Conservation (phyloP, 257 asterid species). For the Scutellaria barbata region DNA sequence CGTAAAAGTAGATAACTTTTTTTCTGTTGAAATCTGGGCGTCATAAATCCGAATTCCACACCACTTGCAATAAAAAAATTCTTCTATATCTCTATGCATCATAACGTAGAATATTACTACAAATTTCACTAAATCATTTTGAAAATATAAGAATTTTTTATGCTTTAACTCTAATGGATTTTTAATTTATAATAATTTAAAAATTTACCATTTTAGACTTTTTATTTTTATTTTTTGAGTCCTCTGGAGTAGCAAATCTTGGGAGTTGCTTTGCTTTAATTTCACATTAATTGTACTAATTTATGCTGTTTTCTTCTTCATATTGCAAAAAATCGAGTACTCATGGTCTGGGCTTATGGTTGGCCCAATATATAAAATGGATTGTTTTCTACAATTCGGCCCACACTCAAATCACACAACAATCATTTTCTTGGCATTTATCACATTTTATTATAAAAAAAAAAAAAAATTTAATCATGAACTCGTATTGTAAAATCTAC, state of each 20-base stretch:
- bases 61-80: not conserved
- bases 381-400: not conserved
- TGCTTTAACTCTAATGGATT: too few species aligned
- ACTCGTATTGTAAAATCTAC: too few species aligned
- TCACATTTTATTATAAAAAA: too few species aligned
- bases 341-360: slow-evolving; percentile 9
- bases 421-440: too few species aligned
- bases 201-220: too few species aligned
- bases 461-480: too few species aligned
- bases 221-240: too few species aligned
- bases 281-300: not conserved
- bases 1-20: too few species aligned
- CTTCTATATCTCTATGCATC: not conserved
- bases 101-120: not conserved
- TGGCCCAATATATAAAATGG: too few species aligned
- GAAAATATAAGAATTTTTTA: too few species aligned
- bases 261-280: not conserved
- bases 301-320: not conserved
- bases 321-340: not conserved
- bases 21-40: slow-evolving; percentile 20
- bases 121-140: not conserved
- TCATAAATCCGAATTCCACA: slow-evolving; percentile 3
- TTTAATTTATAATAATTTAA: too few species aligned
- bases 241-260: too few species aligned
- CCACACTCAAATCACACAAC: not conserved